Base-by-base conservation (phyloP, 2,329 filamentous ascomycete species). In the Colletotrichum sp. region DNA sequence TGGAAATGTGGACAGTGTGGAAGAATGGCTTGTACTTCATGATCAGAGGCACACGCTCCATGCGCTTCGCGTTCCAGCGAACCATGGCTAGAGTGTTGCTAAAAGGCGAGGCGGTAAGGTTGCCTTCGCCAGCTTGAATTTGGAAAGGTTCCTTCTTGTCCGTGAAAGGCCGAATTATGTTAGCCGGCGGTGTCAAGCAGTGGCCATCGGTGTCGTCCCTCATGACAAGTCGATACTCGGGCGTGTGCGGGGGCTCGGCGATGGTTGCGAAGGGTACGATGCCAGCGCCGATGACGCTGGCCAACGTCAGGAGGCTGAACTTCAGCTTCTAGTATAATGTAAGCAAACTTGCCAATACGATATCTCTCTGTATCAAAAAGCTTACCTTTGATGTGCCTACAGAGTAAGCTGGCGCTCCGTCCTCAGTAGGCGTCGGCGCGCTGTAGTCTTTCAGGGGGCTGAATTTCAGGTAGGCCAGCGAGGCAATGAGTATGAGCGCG, bases 11-110 rank as follows among this genome's bases (percentile, higher is more conserved):
- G 1, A 82, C 55, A 3, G 76, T 76, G 69, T 80, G 77, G 77
- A 83, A 82, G 78, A 83, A 82, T 7, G 81, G 81, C 30, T 76
- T 30, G 71, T 83, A 82, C 55, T 81, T 80, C 52, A 77, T 59
- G 2, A 83, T 48, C 18, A 79, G 32, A 4, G 79, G 80, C 4
- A 83, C 76, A 18, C 80, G 79, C 68, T 83, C 80, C n/a, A 74
- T 73, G 16, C 76, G 78, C 36, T 78, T 63, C 56, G 74, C 77
- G 61, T 82, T 82, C 77, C 78, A 82, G 30, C 81, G 78, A 16
- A 82, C 75, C 73, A 80, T 81, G 21, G 79, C 81, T 7, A 82
- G 56, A 7, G 79, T 81, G 59, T 79, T 81, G 26, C 77, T 79
- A 56, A 82, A 80, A 5, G 81, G 81, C 10, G 81, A 82, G 10